Evolutionary conservation across 345 rosid genomes (phyloP).

Genomic region (Pseudoturritis turrita): DNA sequence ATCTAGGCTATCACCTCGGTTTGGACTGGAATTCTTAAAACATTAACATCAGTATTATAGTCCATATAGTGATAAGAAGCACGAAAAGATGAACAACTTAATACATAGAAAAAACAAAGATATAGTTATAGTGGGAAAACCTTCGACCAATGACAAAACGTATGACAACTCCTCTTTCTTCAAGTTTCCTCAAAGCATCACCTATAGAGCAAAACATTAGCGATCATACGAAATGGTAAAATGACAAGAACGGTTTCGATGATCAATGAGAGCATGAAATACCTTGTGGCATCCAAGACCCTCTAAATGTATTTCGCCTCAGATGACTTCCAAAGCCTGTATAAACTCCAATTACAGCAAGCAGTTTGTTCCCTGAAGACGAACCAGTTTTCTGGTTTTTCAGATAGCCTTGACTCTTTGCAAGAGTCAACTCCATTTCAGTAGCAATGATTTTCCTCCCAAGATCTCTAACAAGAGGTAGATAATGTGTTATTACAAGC

Average conservation of each 20-base stretch:
- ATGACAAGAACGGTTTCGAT: background rate
- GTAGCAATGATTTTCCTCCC: conserved; percentile 84
- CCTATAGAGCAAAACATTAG: conserved; percentile 30
- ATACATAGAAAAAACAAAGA: background rate
- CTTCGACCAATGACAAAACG: conserved; percentile 97
- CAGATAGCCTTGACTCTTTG: conserved; percentile 88
- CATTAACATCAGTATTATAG: conserved; percentile 14
- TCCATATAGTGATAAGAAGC: background rate
- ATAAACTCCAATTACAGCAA: conserved; percentile 91
- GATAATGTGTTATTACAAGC: background rate
- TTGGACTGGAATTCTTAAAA: conserved; percentile 52
- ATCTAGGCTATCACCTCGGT: conserved; percentile 95
- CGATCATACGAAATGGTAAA: background rate
- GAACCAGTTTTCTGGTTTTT: conserved; percentile 46
- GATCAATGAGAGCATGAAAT: conserved; percentile 1
- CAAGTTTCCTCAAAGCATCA: conserved; percentile 76
- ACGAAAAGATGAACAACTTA: background rate
- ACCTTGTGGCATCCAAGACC: conserved; percentile 98
- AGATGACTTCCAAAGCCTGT: conserved; percentile 92
- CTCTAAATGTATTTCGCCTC: conserved; percentile 73
- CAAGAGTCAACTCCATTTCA: conserved; percentile 93
- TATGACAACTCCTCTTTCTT: conserved; percentile 84
- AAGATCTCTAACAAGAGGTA: conserved; percentile 54
- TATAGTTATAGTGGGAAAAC: conserved; percentile 39
- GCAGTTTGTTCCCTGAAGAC: conserved; percentile 51